phyloP scores from a whole-genome alignment of 1,139 yeast species.

The Candida sanyaensis region DNA sequence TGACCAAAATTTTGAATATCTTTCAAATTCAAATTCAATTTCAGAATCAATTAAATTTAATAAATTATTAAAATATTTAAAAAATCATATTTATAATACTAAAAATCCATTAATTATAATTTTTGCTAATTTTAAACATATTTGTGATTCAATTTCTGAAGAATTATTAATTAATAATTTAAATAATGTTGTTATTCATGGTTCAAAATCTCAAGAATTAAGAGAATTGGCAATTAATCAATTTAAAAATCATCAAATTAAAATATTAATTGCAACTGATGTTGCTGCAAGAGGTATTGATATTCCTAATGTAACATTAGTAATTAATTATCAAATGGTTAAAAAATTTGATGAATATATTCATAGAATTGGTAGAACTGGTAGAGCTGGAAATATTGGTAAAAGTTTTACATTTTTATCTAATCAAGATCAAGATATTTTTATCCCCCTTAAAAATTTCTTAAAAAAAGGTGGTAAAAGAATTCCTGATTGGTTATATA shows the following conservation, averaged over 20 bases:
- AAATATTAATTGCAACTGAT: slow-evolving; percentile 85
- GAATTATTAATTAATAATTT: slow-evolving; percentile 43
- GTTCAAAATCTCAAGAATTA: slow-evolving; percentile 83
- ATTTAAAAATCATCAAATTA: slow-evolving; percentile 61
- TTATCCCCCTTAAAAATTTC: slow-evolving; percentile 53
- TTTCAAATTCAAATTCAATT: slow-evolving; percentile 19
- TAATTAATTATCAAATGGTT: slow-evolving; percentile 84
- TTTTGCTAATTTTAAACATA: slow-evolving; percentile 75
- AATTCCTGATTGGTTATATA: slow-evolving; percentile 54
- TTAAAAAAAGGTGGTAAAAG: slow-evolving; percentile 49
- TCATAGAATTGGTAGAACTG: slow-evolving; percentile 95
- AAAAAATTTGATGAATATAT: slow-evolving; percentile 77
- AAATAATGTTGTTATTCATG: slow-evolving; percentile 70
- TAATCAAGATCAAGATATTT: slow-evolving; percentile 56
- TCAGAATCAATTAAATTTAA: slow-evolving; percentile 20
- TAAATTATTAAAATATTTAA: slow-evolving; percentile 24
- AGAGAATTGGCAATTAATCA: slow-evolving; percentile 77
- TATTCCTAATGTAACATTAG: slow-evolving; percentile 80
- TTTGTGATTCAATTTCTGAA: slow-evolving; percentile 66
- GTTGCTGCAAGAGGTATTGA: slow-evolving; percentile 98
- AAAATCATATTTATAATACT: slow-evolving; percentile 20
- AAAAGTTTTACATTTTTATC: slow-evolving; percentile 66
- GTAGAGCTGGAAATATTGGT: slow-evolving; percentile 87
- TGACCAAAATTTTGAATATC: slow-evolving; percentile 65
- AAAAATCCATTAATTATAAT: slow-evolving; percentile 59